Evolutionary conservation across 2,329 filamentous ascomycete genomes (phyloP).

Genomic region (Fusarium sp.): DNA sequence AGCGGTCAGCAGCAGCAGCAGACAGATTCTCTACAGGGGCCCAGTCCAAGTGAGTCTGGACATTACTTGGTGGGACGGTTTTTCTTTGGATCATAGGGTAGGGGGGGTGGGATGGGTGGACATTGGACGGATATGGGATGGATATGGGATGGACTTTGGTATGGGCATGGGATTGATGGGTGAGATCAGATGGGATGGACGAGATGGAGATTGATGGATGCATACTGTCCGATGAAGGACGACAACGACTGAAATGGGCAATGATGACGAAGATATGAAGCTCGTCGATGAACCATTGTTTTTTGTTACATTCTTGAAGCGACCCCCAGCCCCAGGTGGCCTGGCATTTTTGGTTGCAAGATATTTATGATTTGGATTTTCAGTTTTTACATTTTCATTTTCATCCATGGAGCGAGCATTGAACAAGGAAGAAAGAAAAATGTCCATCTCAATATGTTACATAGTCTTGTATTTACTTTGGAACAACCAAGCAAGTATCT

Average conservation of each 20-base stretch:
- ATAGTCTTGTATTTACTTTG: background rate
- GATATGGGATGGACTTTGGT: slow-evolving; percentile 1
- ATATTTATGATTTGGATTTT: slow-evolving; percentile 30
- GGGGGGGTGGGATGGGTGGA: slow-evolving; percentile 1
- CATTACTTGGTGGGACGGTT: slow-evolving; percentile 26
- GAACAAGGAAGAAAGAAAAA: slow-evolving; percentile 21
- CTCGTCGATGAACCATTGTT: slow-evolving; percentile 42
- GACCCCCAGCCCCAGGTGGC: slow-evolving; percentile 40
- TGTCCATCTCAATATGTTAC: slow-evolving; percentile 6
- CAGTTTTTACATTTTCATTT: slow-evolving; percentile 12
- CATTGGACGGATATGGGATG: background rate
- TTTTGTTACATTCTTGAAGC: slow-evolving; percentile 39
- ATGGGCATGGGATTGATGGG: slow-evolving; percentile 10
- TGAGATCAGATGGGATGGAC: background rate
- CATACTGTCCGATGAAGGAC: slow-evolving; percentile 25
- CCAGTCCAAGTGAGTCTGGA: slow-evolving; percentile 42
- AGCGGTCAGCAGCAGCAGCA: slow-evolving; percentile 26
- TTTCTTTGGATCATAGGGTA: slow-evolving; percentile 15
- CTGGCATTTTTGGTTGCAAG: slow-evolving; percentile 38
- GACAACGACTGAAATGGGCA: slow-evolving; percentile 43
- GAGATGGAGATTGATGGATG: slow-evolving; percentile 30
- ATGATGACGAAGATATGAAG: slow-evolving; percentile 44
- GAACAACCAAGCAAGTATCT: background rate
- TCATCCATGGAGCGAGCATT: slow-evolving; percentile 25
- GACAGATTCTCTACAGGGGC: slow-evolving; percentile 40